Conservation (phyloP, 306 rosid species). For the Gastrolobium villosum region DNA sequence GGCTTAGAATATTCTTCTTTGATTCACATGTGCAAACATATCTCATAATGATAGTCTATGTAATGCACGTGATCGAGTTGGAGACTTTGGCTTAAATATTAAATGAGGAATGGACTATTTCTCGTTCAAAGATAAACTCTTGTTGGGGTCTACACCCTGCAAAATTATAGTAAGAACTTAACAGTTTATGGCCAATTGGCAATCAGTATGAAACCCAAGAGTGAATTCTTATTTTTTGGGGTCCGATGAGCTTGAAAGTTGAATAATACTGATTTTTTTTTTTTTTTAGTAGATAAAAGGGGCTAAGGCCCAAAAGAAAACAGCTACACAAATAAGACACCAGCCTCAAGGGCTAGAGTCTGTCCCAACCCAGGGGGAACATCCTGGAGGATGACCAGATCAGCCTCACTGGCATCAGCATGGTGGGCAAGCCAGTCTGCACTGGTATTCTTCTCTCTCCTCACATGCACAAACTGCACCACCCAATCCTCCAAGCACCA, state of each 20-base stretch:
- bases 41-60: conserved; percentile 59
- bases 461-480: no score
- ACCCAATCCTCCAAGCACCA: no score
- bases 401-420: no score
- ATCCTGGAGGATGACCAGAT: no score
- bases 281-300: no score
- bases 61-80: conserved; percentile 73
- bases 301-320: no score
- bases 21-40: conserved; percentile 49
- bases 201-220: neutral
- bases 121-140: conserved; percentile 59
- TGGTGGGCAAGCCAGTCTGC: no score
- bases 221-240: neutral
- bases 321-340: no score
- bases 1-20: conserved; percentile 30
- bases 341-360: no score
- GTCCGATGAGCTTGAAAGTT: neutral
- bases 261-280: neutral
- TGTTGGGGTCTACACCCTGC: conserved; percentile 48
- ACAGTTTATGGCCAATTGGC: conserved; percentile 1
- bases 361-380: no score
- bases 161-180: neutral
- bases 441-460: no score
- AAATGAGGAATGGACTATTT: conserved; percentile 60
- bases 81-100: conserved; percentile 47